phyloP scores from a whole-genome alignment of 1,284 basidiomycete species.

The Cerrena zonata region DNA sequence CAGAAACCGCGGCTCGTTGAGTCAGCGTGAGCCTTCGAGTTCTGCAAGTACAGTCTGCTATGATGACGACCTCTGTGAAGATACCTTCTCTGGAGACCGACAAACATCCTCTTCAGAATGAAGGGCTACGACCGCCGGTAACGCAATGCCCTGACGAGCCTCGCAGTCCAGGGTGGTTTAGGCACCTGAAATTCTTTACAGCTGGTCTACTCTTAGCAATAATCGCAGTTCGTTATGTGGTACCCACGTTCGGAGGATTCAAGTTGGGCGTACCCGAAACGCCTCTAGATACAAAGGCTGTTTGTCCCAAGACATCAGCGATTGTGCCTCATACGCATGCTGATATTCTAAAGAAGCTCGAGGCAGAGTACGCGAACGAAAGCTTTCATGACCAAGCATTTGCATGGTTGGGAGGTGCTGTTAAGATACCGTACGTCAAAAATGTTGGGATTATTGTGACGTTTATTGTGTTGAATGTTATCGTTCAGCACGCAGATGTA shows the following conservation, averaged over 20 bases:
- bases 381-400: slow-evolving; percentile 14
- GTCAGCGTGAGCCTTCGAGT: too few species aligned
- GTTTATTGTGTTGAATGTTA: neutral
- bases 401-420: slow-evolving; percentile 15
- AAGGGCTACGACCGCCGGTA: too few species aligned
- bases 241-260: too few species aligned
- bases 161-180: neutral
- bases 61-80: too few species aligned
- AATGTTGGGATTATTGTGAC: neutral
- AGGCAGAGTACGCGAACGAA: slow-evolving; percentile 7
- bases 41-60: too few species aligned
- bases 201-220: neutral
- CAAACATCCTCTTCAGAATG: too few species aligned
- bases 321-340: slow-evolving; percentile 26
- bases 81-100: too few species aligned
- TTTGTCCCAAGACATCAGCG: slow-evolving; percentile 24
- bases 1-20: too few species aligned
- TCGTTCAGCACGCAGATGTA: slow-evolving; percentile 25
- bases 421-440: slow-evolving; percentile 20
- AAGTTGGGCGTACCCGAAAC: too few species aligned
- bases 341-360: slow-evolving; percentile 26
- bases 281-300: neutral
- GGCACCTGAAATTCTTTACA: neutral
- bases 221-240: neutral
- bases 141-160: too few species aligned